Conservation (phyloP, 1,284 basidiomycete genomes). For the Rhodotorula glutinis region DNA sequence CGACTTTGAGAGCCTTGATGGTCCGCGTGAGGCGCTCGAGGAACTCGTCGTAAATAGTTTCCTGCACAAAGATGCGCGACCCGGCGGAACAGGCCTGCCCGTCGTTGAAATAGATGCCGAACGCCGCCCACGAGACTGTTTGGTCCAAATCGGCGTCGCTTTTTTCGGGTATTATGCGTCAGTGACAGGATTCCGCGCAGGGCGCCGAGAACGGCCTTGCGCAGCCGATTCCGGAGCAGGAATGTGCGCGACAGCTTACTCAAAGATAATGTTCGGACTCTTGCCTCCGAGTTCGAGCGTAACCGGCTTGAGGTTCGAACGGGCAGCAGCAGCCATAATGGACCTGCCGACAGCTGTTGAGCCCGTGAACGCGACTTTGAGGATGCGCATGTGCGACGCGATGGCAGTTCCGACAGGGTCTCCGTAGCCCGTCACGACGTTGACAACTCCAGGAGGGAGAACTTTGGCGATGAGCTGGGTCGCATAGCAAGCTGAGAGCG, state of each 20-base stretch:
- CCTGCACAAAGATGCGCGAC: constrained; percentile 81
- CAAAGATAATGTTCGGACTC: constrained; percentile 49
- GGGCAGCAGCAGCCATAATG: constrained; percentile 76
- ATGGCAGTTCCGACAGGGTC: constrained; percentile 76
- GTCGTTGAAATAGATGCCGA: constrained; percentile 20
- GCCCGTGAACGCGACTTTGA: constrained; percentile 57
- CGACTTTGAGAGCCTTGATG: constrained; percentile 60
- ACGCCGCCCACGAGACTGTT: constrained; percentile 73
- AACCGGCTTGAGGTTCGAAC: constrained; percentile 84
- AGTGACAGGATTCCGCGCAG: no score
- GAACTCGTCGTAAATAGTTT: constrained; percentile 69
- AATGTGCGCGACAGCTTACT: constrained; percentile 14
- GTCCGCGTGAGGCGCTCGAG: constrained; percentile 57
- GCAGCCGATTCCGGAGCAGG: no score
- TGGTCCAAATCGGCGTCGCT: constrained; percentile 60
- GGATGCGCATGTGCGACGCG: constrained; percentile 58
- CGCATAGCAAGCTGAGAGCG: constrained; percentile 62
- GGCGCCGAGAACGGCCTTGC: no score
- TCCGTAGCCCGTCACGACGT: constrained; percentile 64
- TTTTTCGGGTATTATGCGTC: no score
- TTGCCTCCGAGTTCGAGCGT: constrained; percentile 93
- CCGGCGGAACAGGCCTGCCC: constrained; percentile 83
- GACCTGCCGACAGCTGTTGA: constrained; percentile 75
- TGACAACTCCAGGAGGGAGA: constrained; percentile 86
- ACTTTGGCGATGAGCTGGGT: constrained; percentile 59